phyloP scores from a whole-genome alignment of 1,139 yeast genomes.

The Suhomyces chickasaworum region DNA sequence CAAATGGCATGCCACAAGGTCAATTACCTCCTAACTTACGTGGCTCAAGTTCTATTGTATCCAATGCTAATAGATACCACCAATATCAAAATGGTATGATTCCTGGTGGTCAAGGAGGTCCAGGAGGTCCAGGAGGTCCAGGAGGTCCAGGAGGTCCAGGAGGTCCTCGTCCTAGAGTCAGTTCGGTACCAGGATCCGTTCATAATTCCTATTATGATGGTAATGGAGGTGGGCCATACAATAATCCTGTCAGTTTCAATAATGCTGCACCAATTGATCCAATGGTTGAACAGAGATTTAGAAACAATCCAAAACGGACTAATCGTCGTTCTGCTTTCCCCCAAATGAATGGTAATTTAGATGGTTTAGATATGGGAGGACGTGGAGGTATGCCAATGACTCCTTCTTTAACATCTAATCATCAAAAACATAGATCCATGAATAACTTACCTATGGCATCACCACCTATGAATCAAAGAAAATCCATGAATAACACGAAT shows the following conservation, averaged over 20 bases:
- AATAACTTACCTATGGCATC: constrained; percentile 13
- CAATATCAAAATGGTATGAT: constrained; percentile 16
- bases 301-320: constrained; percentile 29
- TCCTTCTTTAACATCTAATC: constrained; percentile 16
- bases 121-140: constrained; percentile 1
- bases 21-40: constrained; percentile 32
- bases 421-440: constrained; percentile 20
- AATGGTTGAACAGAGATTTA: constrained; percentile 29
- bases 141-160: constrained; percentile 8
- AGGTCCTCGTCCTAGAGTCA: constrained; percentile 15
- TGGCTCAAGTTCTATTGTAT: constrained; percentile 18
- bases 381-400: constrained; percentile 55
- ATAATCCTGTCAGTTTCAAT: constrained; percentile 16
- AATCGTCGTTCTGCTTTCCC: constrained; percentile 44
- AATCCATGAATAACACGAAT: constrained; percentile 17
- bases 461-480: constrained; percentile 21
- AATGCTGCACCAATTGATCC: constrained; percentile 35
- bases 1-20: constrained; percentile 35
- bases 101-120: constrained; percentile 7
- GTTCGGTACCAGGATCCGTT: constrained; percentile 22
- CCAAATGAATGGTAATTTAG: constrained; percentile 33
- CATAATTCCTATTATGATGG: constrained; percentile 18
- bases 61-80: constrained; percentile 20
- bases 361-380: constrained; percentile 49
- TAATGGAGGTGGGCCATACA: constrained; percentile 1